phyloP scores from a whole-genome alignment of 2,329 filamentous ascomycete species.

The Coniochaeta sp. region DNA sequence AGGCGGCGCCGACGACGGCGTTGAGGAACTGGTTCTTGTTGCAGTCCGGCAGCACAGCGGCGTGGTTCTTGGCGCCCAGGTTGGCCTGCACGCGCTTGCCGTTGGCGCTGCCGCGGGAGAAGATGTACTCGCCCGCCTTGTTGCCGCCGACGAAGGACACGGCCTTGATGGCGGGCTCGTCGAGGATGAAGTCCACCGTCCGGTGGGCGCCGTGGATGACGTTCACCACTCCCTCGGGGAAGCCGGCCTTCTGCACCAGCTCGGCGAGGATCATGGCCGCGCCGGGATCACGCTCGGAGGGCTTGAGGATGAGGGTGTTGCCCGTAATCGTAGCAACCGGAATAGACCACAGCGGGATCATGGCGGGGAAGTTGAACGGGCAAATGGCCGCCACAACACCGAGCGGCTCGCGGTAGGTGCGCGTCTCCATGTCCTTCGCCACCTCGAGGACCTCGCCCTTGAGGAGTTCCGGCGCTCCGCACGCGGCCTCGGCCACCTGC shows the following conservation, averaged over 20 bases:
- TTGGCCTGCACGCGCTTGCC: conserved; percentile 87
- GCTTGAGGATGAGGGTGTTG: conserved; percentile 80
- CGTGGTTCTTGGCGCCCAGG: conserved; percentile 83
- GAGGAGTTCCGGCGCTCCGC: conserved; percentile 72
- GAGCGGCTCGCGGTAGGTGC: conserved; percentile 73
- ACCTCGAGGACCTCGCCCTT: conserved; percentile 81
- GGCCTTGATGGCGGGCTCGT: conserved; percentile 79
- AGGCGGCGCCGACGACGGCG: conserved; percentile 75
- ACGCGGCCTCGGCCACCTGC: conserved; percentile 78
- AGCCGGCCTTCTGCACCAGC: conserved; percentile 71
- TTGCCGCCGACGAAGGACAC: conserved; percentile 83
- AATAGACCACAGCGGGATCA: conserved; percentile 90
- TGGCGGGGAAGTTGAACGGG: conserved; percentile 86
- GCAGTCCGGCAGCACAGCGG: conserved; percentile 74
- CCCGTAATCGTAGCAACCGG: conserved; percentile 78
- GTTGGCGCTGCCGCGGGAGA: conserved; percentile 68
- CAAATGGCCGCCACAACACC: conserved; percentile 79
- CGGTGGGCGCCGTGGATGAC: conserved; percentile 74
- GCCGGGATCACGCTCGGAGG: conserved; percentile 77
- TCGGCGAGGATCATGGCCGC: conserved; percentile 81
- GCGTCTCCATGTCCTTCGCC: conserved; percentile 83
- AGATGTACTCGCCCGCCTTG: conserved; percentile 86
- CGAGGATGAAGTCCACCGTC: conserved; percentile 80
- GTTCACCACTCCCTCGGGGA: conserved; percentile 76
- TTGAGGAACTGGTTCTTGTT: conserved; percentile 89